Evolutionary conservation across 805 yeast genomes (phyloP).

Genomic region (Barnettozyma pratensis): DNA sequence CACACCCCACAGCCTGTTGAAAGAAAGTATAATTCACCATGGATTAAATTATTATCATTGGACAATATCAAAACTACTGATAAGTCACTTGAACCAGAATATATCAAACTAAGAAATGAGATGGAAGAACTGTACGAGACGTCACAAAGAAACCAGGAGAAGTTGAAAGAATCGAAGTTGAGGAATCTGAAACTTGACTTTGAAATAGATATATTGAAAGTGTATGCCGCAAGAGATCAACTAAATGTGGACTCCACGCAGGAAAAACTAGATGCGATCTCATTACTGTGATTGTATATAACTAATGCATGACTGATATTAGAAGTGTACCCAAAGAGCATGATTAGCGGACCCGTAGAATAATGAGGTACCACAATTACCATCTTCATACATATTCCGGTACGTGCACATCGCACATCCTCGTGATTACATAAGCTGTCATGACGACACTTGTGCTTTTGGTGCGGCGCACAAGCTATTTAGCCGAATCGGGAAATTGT

Average conservation of each 20-base stretch:
- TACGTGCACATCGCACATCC: too few species aligned
- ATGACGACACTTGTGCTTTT: too few species aligned
- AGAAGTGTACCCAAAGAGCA: too few species aligned
- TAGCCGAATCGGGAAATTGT: too few species aligned
- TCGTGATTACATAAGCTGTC: too few species aligned
- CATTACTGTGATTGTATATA: conserved; percentile 12
- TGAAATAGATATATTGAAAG: conserved; percentile 25
- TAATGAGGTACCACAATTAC: too few species aligned
- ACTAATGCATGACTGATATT: not conserved
- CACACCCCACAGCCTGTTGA: not conserved
- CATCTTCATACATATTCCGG: too few species aligned
- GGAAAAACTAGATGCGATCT: conserved; percentile 28
- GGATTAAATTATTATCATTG: conserved; percentile 10
- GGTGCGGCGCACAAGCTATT: too few species aligned
- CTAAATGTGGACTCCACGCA: conserved; percentile 31
- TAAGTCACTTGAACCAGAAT: conserved; percentile 1
- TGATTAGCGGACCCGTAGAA: too few species aligned
- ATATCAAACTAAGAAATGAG: conserved; percentile 7
- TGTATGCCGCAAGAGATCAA: conserved; percentile 27
- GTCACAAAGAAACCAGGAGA: conserved; percentile 21
- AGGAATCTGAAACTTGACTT: conserved; percentile 20
- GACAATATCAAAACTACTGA: conserved; percentile 2
- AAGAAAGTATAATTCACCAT: conserved; percentile 10
- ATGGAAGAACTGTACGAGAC: conserved; percentile 15
- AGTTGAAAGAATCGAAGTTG: conserved; percentile 20